Base-by-base conservation (phyloP, 805 yeast species). In the Saturnispora zaruensis region DNA sequence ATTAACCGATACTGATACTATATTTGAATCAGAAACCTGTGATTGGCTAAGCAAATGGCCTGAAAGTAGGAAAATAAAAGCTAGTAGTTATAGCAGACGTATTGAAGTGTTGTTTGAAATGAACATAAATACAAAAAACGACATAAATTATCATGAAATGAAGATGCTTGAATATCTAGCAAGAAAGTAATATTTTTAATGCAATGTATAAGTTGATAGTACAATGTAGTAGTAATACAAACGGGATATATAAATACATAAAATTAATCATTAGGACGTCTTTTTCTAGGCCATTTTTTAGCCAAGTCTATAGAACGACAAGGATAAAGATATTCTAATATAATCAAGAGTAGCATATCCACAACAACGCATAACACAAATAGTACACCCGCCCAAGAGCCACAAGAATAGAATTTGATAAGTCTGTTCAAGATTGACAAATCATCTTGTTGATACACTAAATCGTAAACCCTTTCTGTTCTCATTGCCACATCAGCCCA, bases 401-500 rank as follows among this genome's bases (percentile, higher is more conserved):
- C 90, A 60, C 88, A 79, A 41, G 74, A 73, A 61, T 85, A 83
- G 57, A 81, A 82, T 48, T 80, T 77, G 52, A 73, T 74, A 33
- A 91, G 65, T 57, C 91, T 73, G 26, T 72, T 73, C 6, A 82
- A 56, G 53, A 87, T 67, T 44, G 77, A 72, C 8, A 57, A 44
- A 20, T 57, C 48, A 6, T 56, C 55, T n/a, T 55, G 57, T 13
- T 48, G 37, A 18, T 51, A 49, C 13, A 68, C 64, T 2, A 76
- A 67, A 44, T 80, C 71, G 66, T 93, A 93, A 4, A 93, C 96
- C 16, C 68, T 69, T 58, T 87, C 95, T 0, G 99, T 93, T 43
- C 99, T 70, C 44, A 68, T 67, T 0, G 99, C 98, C 20, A 93
- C 85, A 59, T 90, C 85, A 50, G 70, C 71, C 99, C 99, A 93